Evolutionary conservation across 306 rosid species (phyloP).

Genomic region (Vigna reflexopilosa): DNA sequence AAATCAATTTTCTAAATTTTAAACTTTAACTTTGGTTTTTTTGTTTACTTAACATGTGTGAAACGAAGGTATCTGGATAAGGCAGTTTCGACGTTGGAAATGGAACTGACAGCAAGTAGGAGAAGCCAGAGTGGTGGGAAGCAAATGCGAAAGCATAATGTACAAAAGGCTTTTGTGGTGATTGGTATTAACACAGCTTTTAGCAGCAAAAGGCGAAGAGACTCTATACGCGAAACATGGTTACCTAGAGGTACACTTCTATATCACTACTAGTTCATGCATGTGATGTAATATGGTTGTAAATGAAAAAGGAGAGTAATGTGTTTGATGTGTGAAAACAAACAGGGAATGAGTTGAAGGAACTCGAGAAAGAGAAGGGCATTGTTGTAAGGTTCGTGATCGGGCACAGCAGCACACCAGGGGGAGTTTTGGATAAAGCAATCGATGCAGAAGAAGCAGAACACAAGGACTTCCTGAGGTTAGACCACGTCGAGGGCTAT

Average conservation of each 20-base stretch:
- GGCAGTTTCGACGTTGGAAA: conserved; percentile 75
- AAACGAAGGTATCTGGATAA: conserved; percentile 71
- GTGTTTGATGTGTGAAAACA: not conserved
- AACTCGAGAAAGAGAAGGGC: conserved; percentile 82
- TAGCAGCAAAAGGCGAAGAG: conserved; percentile 82
- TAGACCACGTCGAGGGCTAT: conserved; percentile 86
- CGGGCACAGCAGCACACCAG: conserved; percentile 72
- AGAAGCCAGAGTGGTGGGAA: conserved; percentile 49
- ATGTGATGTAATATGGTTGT: not conserved
- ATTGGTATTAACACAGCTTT: conserved; percentile 90
- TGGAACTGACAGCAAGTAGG: conserved; percentile 67
- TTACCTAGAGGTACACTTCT: conserved; percentile 65
- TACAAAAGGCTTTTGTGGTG: conserved; percentile 80
- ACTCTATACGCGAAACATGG: conserved; percentile 84
- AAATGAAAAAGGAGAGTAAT: not conserved
- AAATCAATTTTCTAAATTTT: too few species aligned
- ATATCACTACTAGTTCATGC: not conserved
- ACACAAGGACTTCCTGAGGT: conserved; percentile 75
- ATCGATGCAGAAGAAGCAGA: conserved; percentile 76
- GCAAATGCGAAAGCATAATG: conserved; percentile 22
- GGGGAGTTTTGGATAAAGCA: conserved; percentile 70
- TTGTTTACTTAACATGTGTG: not conserved
- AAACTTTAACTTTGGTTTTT: too few species aligned
- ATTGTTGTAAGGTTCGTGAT: conserved; percentile 85
- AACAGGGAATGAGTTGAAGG: conserved; percentile 62